A percentile compares a stretch with the other conserved stretches of the same genome.
Evolutionary conservation across 371 early-diverging fungal genomes (phyloP).

Genomic region (Mortierella sp.): DNA sequence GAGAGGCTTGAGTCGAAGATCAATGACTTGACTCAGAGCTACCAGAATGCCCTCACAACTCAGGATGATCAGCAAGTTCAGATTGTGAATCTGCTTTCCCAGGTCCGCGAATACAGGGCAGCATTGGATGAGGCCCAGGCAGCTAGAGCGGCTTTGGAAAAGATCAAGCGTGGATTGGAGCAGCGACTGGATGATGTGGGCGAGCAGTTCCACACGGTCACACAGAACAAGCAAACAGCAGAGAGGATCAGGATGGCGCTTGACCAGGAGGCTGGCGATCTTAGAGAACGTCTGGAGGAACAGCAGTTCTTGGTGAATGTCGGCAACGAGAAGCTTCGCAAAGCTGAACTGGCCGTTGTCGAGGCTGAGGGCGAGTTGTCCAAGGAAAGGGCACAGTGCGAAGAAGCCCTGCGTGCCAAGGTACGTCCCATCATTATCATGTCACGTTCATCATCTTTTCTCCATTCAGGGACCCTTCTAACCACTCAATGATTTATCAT

Average conservation of each 20-base stretch:
- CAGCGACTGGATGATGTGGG: slow-evolving; percentile 77
- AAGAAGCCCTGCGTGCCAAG: slow-evolving; percentile 72
- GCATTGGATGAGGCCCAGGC: slow-evolving; percentile 74
- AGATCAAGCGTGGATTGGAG: slow-evolving; percentile 76
- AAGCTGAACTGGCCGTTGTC: slow-evolving; percentile 66
- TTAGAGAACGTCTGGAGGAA: slow-evolving; percentile 78
- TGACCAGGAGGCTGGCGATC: slow-evolving; percentile 66
- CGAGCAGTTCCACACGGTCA: slow-evolving; percentile 71
- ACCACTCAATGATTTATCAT: too few species aligned
- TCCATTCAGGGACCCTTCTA: too few species aligned
- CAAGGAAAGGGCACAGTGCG: slow-evolving; percentile 71
- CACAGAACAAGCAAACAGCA: slow-evolving; percentile 68
- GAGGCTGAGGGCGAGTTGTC: slow-evolving; percentile 70
- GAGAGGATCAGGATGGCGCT: slow-evolving; percentile 64
- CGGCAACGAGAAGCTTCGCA: slow-evolving; percentile 68
- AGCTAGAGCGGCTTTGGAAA: slow-evolving; percentile 66
- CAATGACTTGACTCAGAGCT: slow-evolving; percentile 65
- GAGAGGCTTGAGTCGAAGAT: slow-evolving; percentile 68
- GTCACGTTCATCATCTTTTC: not conserved
- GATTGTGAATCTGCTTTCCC: slow-evolving; percentile 55
- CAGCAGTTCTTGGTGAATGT: slow-evolving; percentile 63
- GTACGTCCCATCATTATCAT: slow-evolving; percentile 44
- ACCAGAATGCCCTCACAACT: slow-evolving; percentile 57
- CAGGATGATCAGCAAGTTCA: slow-evolving; percentile 67
- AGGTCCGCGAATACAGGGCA: slow-evolving; percentile 64